Conservation (phyloP, 225 moss, liverwort and hornwort genomes). For the Pseudisothecium myosuroides region DNA sequence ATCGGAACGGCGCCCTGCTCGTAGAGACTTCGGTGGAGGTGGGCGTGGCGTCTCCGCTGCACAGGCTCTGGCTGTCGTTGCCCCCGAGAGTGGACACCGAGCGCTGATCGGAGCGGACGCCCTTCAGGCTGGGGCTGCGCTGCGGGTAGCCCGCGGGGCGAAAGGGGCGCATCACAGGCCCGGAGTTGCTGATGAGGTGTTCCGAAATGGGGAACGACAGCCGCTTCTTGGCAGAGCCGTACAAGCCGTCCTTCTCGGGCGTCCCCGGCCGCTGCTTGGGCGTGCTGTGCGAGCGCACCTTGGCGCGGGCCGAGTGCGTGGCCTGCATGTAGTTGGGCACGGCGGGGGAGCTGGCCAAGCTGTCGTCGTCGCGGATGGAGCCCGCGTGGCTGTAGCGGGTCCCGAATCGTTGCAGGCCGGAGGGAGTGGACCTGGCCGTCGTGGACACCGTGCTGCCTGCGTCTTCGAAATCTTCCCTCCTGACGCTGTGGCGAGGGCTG, state of each 20-base stretch:
- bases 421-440: conserved; percentile 64
- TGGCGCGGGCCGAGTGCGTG: conserved; percentile 93
- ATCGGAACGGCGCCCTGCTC: conserved; percentile 36
- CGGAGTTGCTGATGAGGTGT: conserved; percentile 48
- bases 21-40: conserved; percentile 39
- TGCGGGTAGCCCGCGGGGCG: conserved; percentile 48
- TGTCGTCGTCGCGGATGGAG: conserved; percentile 90
- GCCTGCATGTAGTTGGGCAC: conserved; percentile 98
- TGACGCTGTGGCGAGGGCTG: conserved; percentile 48
- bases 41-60: conserved; percentile 30
- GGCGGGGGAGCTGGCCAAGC: conserved; percentile 78
- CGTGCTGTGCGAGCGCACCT: conserved; percentile 84
- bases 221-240: conserved; percentile 73
- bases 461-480: conserved; percentile 68
- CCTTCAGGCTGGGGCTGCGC: conserved; percentile 41
- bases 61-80: conserved; percentile 26
- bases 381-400: conserved; percentile 68
- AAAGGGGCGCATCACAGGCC: conserved; percentile 30
- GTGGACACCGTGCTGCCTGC: conserved; percentile 59
- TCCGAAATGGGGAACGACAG: conserved; percentile 84
- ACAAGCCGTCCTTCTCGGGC: conserved; percentile 65
- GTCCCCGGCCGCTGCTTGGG: conserved; percentile 95
- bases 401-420: conserved; percentile 52
- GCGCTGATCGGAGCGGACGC: conserved; percentile 28
- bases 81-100: conserved; percentile 25